Conservation (phyloP, 1,284 basidiomycete genomes). For the Dichomitus squalens region DNA sequence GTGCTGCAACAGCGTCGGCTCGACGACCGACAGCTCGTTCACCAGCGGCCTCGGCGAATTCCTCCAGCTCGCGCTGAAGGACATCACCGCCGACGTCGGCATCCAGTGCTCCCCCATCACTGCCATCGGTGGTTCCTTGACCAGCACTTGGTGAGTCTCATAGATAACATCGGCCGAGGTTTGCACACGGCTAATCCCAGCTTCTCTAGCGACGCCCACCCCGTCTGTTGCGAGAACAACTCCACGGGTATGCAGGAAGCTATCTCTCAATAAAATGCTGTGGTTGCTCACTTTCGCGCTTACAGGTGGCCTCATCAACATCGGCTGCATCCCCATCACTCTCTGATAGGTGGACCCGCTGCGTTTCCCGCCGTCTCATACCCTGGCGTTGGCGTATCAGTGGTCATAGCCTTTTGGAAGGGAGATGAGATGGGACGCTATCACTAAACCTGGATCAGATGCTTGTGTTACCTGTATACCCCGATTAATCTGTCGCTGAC, state of each 20-base stretch:
- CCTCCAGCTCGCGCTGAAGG: conserved; percentile 23
- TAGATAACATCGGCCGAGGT: too few species aligned
- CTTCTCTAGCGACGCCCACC: conserved; percentile 7
- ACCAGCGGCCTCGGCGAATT: conserved; percentile 16
- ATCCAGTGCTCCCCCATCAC: conserved; percentile 26
- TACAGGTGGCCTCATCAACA: conserved; percentile 23
- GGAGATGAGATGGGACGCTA: too few species aligned
- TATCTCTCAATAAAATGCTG: too few species aligned
- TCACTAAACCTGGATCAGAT: too few species aligned
- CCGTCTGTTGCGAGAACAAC: conserved; percentile 15
- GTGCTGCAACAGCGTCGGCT: conserved; percentile 31
- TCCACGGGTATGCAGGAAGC: background rate
- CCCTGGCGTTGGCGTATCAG: background rate
- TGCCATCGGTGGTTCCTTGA: conserved; percentile 23
- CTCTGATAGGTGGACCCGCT: conserved; percentile 10
- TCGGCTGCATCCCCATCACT: conserved; percentile 27
- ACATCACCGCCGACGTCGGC: conserved; percentile 21
- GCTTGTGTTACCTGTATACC: too few species aligned
- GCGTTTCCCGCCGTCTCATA: background rate
- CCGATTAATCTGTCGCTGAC: too few species aligned
- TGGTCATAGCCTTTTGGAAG: too few species aligned
- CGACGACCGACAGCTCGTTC: conserved; percentile 4
- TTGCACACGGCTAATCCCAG: background rate
- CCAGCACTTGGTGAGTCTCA: conserved; percentile 33
- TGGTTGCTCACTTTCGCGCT: background rate